phyloP scores from a whole-genome alignment of 2,329 filamentous ascomycete species.

The Hypoxylon sp. region DNA sequence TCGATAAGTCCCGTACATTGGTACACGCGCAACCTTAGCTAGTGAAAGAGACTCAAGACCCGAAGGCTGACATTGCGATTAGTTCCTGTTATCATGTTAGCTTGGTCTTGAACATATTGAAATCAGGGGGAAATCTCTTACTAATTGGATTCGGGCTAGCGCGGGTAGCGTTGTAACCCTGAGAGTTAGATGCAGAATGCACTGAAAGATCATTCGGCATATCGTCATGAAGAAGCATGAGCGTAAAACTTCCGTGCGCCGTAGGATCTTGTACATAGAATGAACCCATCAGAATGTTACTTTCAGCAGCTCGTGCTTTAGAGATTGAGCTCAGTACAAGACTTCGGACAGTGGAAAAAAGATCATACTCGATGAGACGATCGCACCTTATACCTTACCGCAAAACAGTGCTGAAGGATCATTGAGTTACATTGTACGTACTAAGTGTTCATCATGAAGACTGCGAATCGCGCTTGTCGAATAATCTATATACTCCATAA shows the following conservation, averaged over 20 bases:
- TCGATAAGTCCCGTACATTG: constrained; percentile 18
- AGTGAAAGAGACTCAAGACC: constrained; percentile 55
- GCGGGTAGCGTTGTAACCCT: neutral
- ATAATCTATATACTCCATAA: neutral
- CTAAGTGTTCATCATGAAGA: neutral
- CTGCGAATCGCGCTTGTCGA: neutral
- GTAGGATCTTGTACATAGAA: constrained; percentile 5
- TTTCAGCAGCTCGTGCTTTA: neutral
- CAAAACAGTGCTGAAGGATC: neutral
- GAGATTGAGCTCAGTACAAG: neutral
- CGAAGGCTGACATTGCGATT: neutral
- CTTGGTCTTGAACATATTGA: neutral
- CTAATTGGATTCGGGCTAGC: neutral
- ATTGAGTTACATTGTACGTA: neutral
- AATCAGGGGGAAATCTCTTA: neutral
- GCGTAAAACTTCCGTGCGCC: neutral
- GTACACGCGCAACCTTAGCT: constrained; percentile 54
- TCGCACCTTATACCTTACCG: constrained; percentile 10
- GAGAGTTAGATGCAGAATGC: neutral
- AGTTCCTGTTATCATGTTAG: neutral
- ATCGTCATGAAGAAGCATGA: neutral
- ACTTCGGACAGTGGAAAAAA: neutral
- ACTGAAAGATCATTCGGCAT: neutral
- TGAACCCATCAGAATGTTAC: neutral
- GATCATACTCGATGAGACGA: neutral